phyloP scores from a whole-genome alignment of 108 stramenopile genomes.

The Bacterosira constricta region DNA sequence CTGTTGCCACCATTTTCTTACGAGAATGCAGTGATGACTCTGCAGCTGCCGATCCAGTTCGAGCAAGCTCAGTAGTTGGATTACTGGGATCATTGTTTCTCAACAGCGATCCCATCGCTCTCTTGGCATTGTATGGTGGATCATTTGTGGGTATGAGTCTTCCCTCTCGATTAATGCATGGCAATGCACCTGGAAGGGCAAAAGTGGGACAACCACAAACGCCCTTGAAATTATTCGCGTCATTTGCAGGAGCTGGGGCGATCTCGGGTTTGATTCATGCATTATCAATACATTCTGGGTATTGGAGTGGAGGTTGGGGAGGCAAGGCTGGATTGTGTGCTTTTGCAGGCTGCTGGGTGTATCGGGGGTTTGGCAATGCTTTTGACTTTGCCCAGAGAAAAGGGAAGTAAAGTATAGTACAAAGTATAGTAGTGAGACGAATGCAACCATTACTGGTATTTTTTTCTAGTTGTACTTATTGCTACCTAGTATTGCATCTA shows the following conservation, averaged over 20 bases:
- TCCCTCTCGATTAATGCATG: conserved; percentile 64
- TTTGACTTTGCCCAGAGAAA: conserved; percentile 22
- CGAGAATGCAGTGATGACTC: conserved; percentile 64
- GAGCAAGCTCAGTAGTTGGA: conserved; percentile 60
- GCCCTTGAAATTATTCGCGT: conserved; percentile 8
- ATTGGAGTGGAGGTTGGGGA: conserved; percentile 73
- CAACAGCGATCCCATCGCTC: conserved; percentile 50
- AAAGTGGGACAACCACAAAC: conserved; percentile 1
- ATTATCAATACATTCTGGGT: conserved; percentile 54
- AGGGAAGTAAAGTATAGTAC: conserved; percentile 26
- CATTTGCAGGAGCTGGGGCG: conserved; percentile 57
- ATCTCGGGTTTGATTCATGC: conserved; percentile 66
- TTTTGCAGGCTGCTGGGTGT: conserved; percentile 57
- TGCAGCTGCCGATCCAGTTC: conserved; percentile 60
- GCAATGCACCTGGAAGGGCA: conserved; percentile 21
- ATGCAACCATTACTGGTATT: too few species aligned
- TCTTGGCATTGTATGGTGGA: conserved; percentile 62
- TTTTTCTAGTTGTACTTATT: not conserved
- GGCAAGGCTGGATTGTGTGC: conserved; percentile 74
- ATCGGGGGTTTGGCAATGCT: conserved; percentile 43
- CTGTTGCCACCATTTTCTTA: conserved; percentile 62
- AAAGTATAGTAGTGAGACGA: too few species aligned
- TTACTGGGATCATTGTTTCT: conserved; percentile 52
- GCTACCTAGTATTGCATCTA: not conserved
- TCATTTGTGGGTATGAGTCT: conserved; percentile 66